These are phyloP conservation scores for Musa itinerans DNA, from an alignment of 176 grass and related monocot genomes.

Conservation along the genomic window DNA sequence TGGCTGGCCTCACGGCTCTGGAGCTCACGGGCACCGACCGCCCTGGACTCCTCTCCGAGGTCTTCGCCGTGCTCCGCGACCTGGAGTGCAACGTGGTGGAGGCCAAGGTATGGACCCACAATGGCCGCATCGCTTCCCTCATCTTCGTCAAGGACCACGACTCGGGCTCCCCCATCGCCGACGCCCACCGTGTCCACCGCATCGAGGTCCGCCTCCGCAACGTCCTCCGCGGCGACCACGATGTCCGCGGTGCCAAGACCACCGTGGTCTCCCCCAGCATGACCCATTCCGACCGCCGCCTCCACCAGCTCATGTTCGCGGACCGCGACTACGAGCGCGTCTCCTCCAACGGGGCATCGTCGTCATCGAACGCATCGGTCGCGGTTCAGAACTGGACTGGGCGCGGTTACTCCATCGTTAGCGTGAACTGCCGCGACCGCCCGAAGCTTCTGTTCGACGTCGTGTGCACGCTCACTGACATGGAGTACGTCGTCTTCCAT, in stretches of 20 bases:
- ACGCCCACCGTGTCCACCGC: constrained; percentile 28
- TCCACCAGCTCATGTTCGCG: constrained; percentile 74
- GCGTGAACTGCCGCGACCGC: constrained; percentile 64
- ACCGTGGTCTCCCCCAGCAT: constrained; percentile 23
- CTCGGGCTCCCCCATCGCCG: constrained; percentile 34
- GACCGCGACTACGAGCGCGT: constrained; percentile 39
- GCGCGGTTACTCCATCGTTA: constrained; percentile 74
- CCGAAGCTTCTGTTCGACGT: constrained; percentile 93
- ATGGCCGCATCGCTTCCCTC: constrained; percentile 51
- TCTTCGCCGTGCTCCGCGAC: constrained; percentile 80
- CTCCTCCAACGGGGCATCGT: not conserved
- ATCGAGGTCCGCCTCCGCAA: constrained; percentile 51
- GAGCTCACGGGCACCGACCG: constrained; percentile 78
- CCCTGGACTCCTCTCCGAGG: constrained; percentile 80
- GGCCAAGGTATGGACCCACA: constrained; percentile 83
- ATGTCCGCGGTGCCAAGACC: constrained; percentile 29
- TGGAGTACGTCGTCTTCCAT: constrained; percentile 92
- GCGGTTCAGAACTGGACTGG: constrained; percentile 64
- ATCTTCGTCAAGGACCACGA: constrained; percentile 60
- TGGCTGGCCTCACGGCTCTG: constrained; percentile 26
- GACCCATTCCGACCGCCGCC: constrained; percentile 49
- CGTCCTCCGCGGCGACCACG: constrained; percentile 40
- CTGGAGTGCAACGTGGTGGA: constrained; percentile 52
- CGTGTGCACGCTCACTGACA: constrained; percentile 74
- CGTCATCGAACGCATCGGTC: constrained; percentile 13